Evolutionary conservation across 345 rosid species (phyloP).

Genomic region (Lumnitzera racemosa): DNA sequence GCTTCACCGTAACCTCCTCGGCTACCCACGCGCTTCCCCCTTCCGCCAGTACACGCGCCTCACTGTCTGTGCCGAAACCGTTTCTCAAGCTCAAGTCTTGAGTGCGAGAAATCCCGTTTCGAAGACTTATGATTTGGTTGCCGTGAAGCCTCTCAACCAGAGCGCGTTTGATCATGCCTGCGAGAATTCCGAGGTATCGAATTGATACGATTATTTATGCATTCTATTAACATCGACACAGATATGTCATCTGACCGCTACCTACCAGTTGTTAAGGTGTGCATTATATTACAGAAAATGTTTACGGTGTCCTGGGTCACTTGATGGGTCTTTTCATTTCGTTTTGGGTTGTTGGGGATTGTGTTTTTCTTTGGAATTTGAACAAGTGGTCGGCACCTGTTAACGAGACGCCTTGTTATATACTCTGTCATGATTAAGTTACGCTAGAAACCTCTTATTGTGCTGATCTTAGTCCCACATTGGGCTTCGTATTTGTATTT

Average conservation of each 20-base stretch:
- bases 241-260: background rate
- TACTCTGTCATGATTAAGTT: no score
- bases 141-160: constrained; percentile 72
- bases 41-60: constrained; percentile 90
- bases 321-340: no score
- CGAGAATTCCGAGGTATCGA: constrained; percentile 53
- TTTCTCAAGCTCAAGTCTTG: constrained; percentile 49
- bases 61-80: constrained; percentile 50
- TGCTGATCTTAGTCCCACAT: no score
- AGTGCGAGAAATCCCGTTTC: constrained; percentile 63
- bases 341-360: no score
- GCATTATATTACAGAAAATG: no score
- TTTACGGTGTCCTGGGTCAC: no score
- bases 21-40: constrained; percentile 49
- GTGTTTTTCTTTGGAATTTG: no score
- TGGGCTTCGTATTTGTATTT: no score
- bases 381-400: no score
- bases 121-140: constrained; percentile 70
- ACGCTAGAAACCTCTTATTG: no score
- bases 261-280: no score
- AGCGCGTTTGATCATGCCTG: constrained; percentile 60
- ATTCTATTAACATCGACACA: background rate
- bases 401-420: no score
- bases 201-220: background rate
- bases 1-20: constrained; percentile 71